Percentiles rank a stretch among this genome's conserved stretches.
Conservation (phyloP, 345 rosid genomes). For the Brassica rapa region DNA sequence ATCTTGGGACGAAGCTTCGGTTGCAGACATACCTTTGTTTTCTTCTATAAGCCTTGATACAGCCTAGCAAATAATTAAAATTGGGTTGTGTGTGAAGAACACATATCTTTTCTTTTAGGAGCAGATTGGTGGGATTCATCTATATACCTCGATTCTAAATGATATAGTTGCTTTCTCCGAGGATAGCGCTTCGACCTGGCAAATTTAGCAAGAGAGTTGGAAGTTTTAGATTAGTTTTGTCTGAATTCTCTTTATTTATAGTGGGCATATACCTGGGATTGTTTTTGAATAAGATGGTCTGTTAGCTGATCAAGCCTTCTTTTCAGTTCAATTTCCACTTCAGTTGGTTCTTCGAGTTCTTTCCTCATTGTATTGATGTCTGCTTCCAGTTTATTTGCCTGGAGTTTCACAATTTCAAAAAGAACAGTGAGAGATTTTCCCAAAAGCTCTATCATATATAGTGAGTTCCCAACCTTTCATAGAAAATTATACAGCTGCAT, state of each 20-base stretch:
- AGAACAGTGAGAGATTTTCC: background rate
- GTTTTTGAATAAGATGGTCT: slow-evolving; percentile 97
- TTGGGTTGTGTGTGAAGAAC: background rate
- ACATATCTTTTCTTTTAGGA: background rate
- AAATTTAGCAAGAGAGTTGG: slow-evolving; percentile 15
- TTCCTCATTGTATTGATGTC: slow-evolving; percentile 68
- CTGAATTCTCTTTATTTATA: background rate
- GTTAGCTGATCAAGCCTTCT: slow-evolving; percentile 87
- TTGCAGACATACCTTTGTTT: slow-evolving; percentile 44
- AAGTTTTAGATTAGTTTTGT: background rate
- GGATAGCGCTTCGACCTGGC: slow-evolving; percentile 86
- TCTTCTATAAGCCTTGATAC: slow-evolving; percentile 81
- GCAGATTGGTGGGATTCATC: slow-evolving; percentile 15
- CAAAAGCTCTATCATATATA: background rate
- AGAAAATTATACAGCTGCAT: background rate
- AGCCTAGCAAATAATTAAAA: slow-evolving; percentile 48
- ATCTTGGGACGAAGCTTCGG: slow-evolving; percentile 50
- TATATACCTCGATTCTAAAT: slow-evolving; percentile 82
- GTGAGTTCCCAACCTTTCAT: background rate
- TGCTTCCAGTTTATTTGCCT: slow-evolving; percentile 68
- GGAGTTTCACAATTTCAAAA: slow-evolving; percentile 4
- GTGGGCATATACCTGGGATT: slow-evolving; percentile 71
- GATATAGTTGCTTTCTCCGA: slow-evolving; percentile 85
- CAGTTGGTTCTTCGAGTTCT: slow-evolving; percentile 87
- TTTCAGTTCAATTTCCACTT: slow-evolving; percentile 82